Evolutionary conservation across 208 protist species (phyloP).

Genomic region (Wallacemonas sp.): DNA sequence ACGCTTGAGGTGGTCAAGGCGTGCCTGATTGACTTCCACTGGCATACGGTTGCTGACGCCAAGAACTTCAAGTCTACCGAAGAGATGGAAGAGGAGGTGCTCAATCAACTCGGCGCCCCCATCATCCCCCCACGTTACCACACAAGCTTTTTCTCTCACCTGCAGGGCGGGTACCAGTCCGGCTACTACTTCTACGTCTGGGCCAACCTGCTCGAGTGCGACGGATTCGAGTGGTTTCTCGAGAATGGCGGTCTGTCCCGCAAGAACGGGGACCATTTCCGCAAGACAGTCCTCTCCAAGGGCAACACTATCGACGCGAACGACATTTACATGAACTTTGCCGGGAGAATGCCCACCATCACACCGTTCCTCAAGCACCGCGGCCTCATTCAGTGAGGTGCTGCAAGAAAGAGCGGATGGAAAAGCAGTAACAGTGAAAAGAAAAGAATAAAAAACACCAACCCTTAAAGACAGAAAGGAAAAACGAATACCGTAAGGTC

Average conservation of each 20-base stretch:
- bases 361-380: slow-evolving; percentile 38
- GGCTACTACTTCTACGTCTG: slow-evolving; percentile 81
- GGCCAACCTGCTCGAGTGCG: slow-evolving; percentile 69
- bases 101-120: slow-evolving; percentile 21
- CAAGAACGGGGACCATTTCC: slow-evolving; percentile 61
- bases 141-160: slow-evolving; percentile 64
- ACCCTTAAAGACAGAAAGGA: too few species aligned
- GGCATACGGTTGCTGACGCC: slow-evolving; percentile 49
- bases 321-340: slow-evolving; percentile 47
- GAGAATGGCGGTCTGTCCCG: slow-evolving; percentile 57
- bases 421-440: not conserved
- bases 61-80: slow-evolving; percentile 23
- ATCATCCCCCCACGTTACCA: slow-evolving; percentile 48
- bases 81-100: slow-evolving; percentile 36
- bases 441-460: not conserved
- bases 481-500: too few species aligned
- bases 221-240: slow-evolving; percentile 69
- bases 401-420: not conserved
- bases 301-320: slow-evolving; percentile 55
- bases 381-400: slow-evolving; percentile 23
- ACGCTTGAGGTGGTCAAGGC: slow-evolving; percentile 65
- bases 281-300: slow-evolving; percentile 64
- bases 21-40: slow-evolving; percentile 51
- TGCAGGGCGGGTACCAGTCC: slow-evolving; percentile 69
- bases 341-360: slow-evolving; percentile 34